A percentile compares a stretch with the other conserved stretches of the same genome.
These are phyloP conservation scores for Maudiozyma barnettii DNA, from an alignment of 805 yeast species.

Conservation along the genomic window DNA sequence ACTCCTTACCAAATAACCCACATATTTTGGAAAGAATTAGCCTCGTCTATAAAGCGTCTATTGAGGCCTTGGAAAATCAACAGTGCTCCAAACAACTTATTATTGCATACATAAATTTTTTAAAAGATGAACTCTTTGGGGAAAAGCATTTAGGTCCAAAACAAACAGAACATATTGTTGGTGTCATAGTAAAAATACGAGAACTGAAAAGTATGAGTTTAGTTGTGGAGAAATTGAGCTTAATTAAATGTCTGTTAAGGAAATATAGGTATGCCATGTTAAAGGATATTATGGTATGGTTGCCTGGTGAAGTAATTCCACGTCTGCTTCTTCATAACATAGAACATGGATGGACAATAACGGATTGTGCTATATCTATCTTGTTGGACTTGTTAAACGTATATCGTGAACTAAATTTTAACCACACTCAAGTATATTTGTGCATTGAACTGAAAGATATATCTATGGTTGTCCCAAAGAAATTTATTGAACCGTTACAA, in stretches of 20 bases:
- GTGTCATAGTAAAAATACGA: conserved; percentile 12
- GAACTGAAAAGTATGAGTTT: conserved; percentile 21
- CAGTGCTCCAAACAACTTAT: conserved; percentile 23
- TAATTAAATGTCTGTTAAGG: conserved; percentile 15
- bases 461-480: conserved; percentile 8
- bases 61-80: conserved; percentile 14
- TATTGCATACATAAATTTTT: conserved; percentile 17
- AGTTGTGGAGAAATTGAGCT: conserved; percentile 17
- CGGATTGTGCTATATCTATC: conserved; percentile 13
- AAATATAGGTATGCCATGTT: conserved; percentile 21
- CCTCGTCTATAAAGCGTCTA: conserved; percentile 10
- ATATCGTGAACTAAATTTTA: conserved; percentile 8
- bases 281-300: conserved; percentile 14
- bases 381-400: conserved; percentile 20
- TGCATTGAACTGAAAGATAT: conserved; percentile 9
- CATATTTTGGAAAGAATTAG: conserved; percentile 10
- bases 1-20: conserved; percentile 8
- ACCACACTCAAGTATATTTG: conserved; percentile 6
- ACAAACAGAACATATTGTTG: conserved; percentile 11
- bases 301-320: conserved; percentile 21
- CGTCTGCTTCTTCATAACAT: conserved; percentile 17
- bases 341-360: conserved; percentile 10
- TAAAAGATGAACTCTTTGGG: conserved; percentile 23
- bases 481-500: conserved; percentile 3
- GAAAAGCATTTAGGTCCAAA: conserved; percentile 7